Evolutionary conservation across 352 stramenopile species (phyloP).

Genomic region (Globisporangium cystogenes): DNA sequence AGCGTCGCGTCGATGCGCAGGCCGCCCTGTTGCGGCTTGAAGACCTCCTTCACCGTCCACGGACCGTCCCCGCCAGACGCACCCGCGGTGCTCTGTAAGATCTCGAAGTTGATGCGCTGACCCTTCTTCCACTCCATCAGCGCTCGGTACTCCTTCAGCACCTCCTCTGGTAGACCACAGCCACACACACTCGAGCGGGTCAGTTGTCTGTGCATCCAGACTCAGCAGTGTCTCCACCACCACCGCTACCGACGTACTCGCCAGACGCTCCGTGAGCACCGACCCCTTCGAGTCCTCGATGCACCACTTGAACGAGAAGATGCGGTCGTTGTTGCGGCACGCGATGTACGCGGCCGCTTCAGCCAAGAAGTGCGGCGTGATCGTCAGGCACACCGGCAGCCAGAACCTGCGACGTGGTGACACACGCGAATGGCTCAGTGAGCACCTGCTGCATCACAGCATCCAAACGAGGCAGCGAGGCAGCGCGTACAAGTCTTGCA

Average conservation of each 20-base stretch:
- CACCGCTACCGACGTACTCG: conserved; percentile 41
- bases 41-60: conserved; percentile 37
- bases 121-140: conserved; percentile 63
- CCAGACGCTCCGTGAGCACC: conserved; percentile 58
- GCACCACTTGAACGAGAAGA: conserved; percentile 83
- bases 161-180: no score
- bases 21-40: conserved; percentile 50
- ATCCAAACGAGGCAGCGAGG: no score
- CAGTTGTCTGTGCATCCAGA: neutral
- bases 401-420: conserved; percentile 40
- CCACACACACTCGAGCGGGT: neutral
- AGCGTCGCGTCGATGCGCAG: conserved; percentile 53
- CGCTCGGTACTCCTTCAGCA: conserved; percentile 52
- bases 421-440: no score
- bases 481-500: conserved; percentile 61
- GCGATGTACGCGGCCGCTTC: conserved; percentile 76
- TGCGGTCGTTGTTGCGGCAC: conserved; percentile 61
- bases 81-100: conserved; percentile 26
- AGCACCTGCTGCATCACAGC: no score
- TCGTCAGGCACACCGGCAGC: conserved; percentile 52
- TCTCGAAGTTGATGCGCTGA: conserved; percentile 58
- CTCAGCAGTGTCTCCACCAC: neutral
- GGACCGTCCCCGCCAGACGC: conserved; percentile 21
- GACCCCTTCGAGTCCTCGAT: conserved; percentile 34
- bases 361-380: conserved; percentile 46